These are phyloP conservation scores for Penicillium paneum DNA, from an alignment of 2,329 filamentous ascomycete species.

Conservation along the genomic window DNA sequence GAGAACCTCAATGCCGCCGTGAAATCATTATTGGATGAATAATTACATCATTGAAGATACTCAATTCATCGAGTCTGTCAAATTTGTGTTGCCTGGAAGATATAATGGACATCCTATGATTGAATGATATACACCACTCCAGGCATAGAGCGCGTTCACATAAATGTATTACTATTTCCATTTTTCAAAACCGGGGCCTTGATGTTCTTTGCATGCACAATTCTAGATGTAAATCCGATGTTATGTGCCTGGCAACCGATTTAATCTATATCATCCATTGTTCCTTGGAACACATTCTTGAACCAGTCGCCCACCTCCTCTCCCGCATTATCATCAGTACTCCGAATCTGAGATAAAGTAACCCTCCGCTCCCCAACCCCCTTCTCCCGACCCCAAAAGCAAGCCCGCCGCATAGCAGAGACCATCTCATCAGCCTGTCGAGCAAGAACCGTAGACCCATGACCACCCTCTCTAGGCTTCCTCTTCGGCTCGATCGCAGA, in stretches of 20 bases:
- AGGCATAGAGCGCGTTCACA: neutral
- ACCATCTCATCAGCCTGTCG: conserved; percentile 43
- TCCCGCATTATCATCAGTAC: neutral
- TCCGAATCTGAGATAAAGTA: conserved; percentile 8
- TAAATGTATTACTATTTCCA: neutral
- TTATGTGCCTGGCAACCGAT: neutral
- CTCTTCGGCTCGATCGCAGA: neutral
- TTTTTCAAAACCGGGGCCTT: no score
- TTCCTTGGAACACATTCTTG: conserved; percentile 6
- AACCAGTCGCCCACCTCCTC: conserved; percentile 16
- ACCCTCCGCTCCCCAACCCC: conserved; percentile 39
- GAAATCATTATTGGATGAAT: neutral
- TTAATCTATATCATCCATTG: conserved; percentile 3
- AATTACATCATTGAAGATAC: no score
- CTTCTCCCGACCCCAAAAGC: conserved; percentile 44
- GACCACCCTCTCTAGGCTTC: neutral
- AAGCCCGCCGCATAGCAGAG: conserved; percentile 41
- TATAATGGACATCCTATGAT: neutral
- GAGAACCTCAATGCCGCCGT: neutral
- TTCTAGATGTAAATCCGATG: neutral
- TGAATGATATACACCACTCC: neutral
- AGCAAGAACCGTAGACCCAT: conserved; percentile 30
- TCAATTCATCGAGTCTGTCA: neutral
- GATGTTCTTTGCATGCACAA: neutral
- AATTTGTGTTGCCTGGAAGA: neutral